These are phyloP conservation scores for Pichia scutulata DNA, from an alignment of 805 yeast genomes.

Conservation along the genomic window DNA sequence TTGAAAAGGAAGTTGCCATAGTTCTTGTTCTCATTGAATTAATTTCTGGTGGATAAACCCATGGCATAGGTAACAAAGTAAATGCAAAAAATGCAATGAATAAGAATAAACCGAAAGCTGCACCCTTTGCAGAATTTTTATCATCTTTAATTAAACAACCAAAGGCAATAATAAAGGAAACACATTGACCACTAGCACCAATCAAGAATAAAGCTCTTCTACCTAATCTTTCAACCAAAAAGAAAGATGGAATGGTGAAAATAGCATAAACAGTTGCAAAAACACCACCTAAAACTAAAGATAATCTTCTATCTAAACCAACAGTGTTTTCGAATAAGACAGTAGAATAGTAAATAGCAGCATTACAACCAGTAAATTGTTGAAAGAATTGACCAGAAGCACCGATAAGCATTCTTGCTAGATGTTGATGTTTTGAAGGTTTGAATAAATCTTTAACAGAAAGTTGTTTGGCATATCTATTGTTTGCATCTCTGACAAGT, in stretches of 20 bases:
- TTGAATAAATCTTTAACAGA: slow-evolving; percentile 37
- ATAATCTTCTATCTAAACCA: slow-evolving; percentile 41
- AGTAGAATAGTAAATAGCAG: slow-evolving; percentile 59
- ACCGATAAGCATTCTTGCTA: slow-evolving; percentile 54
- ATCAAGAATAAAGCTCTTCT: slow-evolving; percentile 46
- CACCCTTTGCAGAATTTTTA: slow-evolving; percentile 46
- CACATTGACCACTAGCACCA: slow-evolving; percentile 45
- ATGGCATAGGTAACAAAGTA: slow-evolving; percentile 35
- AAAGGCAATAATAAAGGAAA: slow-evolving; percentile 42
- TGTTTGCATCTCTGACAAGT: slow-evolving; percentile 29
- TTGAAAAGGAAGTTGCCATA: slow-evolving; percentile 52
- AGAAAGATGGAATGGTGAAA: slow-evolving; percentile 54
- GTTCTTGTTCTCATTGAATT: slow-evolving; percentile 65
- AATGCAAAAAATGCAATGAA: slow-evolving; percentile 50
- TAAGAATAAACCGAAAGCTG: slow-evolving; percentile 59
- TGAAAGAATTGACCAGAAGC: slow-evolving; percentile 62
- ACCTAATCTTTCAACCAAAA: slow-evolving; percentile 54
- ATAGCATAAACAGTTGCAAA: slow-evolving; percentile 55
- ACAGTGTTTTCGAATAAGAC: slow-evolving; percentile 46
- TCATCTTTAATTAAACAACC: slow-evolving; percentile 37
- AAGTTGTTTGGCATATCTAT: slow-evolving; percentile 26
- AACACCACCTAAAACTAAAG: slow-evolving; percentile 59
- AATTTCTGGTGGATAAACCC: slow-evolving; percentile 65
- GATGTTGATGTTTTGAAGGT: slow-evolving; percentile 47
- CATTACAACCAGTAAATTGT: slow-evolving; percentile 66